These are phyloP conservation scores for Biscogniauxia sp. DNA, from an alignment of 2,329 filamentous ascomycete genomes.

Conservation along the genomic window DNA sequence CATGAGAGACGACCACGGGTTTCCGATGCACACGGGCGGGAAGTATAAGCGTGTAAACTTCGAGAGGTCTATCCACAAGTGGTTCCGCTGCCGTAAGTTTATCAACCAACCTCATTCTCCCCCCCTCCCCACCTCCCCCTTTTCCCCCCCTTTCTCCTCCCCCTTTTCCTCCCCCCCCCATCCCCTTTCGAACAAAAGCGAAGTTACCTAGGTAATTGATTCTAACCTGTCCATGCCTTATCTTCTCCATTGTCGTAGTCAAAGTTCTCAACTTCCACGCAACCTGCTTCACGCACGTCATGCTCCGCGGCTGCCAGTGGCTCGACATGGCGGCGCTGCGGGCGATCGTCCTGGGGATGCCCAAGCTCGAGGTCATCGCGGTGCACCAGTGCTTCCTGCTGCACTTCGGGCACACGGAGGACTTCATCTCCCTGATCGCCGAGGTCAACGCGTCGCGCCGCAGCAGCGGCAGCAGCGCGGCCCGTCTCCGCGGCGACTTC, in stretches of 20 bases:
- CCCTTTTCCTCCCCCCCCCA: no score
- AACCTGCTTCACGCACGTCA: conserved; percentile 17
- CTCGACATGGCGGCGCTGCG: conserved; percentile 20
- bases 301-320: conserved; percentile 25
- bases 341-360: conserved; percentile 17
- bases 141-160: no score
- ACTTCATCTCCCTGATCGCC: conserved; percentile 18
- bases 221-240: not conserved
- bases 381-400: conserved; percentile 32
- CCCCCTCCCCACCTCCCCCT: not conserved
- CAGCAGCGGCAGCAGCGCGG: not conserved
- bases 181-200: not conserved
- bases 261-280: conserved; percentile 14
- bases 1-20: not conserved
- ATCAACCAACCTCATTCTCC: not conserved
- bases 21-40: not conserved
- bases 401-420: conserved; percentile 21
- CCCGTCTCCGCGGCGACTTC: conserved; percentile 13
- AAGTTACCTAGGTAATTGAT: conserved; percentile 3
- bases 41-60: not conserved
- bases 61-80: not conserved
- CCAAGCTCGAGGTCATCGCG: conserved; percentile 21
- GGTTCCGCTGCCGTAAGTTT: not conserved
- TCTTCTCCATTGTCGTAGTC: conserved; percentile 3
- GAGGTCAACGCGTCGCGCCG: conserved; percentile 13